Conservation (phyloP, 2,329 filamentous ascomycete species). For the Dendryphion nanum region DNA sequence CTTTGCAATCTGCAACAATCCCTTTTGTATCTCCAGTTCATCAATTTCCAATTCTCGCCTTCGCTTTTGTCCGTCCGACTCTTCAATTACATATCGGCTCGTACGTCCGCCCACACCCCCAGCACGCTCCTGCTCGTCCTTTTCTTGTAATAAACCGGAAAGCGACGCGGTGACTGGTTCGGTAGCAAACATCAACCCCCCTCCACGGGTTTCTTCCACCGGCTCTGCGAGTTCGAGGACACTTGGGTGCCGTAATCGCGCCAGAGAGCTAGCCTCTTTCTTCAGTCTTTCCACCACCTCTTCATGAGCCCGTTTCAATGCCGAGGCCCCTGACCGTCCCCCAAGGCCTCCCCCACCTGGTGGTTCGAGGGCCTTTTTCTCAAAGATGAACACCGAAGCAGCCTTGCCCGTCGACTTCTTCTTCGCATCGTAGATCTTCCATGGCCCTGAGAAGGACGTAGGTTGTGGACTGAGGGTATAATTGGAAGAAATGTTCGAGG, state of each 20-base stretch:
- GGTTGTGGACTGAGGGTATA: slow-evolving; percentile 77
- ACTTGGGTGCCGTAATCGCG: slow-evolving; percentile 84
- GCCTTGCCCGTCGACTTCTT: slow-evolving; percentile 90
- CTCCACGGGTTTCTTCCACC: slow-evolving; percentile 87
- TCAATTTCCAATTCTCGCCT: slow-evolving; percentile 88
- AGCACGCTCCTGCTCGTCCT: slow-evolving; percentile 78
- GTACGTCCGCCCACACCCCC: slow-evolving; percentile 67
- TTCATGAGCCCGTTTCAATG: slow-evolving; percentile 77
- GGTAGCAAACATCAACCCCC: slow-evolving; percentile 92
- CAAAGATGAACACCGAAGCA: slow-evolving; percentile 92
- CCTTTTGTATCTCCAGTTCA: slow-evolving; percentile 96
- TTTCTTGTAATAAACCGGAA: slow-evolving; percentile 76
- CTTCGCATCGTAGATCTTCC: slow-evolving; percentile 97
- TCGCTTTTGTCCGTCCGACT: slow-evolving; percentile 66
- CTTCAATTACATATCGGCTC: slow-evolving; percentile 79
- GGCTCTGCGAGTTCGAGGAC: slow-evolving; percentile 92
- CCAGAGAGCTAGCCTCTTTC: slow-evolving; percentile 86
- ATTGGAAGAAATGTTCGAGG: slow-evolving; percentile 88
- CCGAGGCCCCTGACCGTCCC: slow-evolving; percentile 60
- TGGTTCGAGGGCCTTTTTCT: slow-evolving; percentile 78
- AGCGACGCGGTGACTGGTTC: slow-evolving; percentile 90
- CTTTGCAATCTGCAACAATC: slow-evolving; percentile 87
- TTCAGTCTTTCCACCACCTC: slow-evolving; percentile 89
- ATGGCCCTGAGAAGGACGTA: slow-evolving; percentile 81
- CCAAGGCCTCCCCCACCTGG: slow-evolving; percentile 60